These are phyloP conservation scores for Austroboletus novae-zelandiae DNA, from an alignment of 1,284 basidiomycete genomes.

Conservation along the genomic window DNA sequence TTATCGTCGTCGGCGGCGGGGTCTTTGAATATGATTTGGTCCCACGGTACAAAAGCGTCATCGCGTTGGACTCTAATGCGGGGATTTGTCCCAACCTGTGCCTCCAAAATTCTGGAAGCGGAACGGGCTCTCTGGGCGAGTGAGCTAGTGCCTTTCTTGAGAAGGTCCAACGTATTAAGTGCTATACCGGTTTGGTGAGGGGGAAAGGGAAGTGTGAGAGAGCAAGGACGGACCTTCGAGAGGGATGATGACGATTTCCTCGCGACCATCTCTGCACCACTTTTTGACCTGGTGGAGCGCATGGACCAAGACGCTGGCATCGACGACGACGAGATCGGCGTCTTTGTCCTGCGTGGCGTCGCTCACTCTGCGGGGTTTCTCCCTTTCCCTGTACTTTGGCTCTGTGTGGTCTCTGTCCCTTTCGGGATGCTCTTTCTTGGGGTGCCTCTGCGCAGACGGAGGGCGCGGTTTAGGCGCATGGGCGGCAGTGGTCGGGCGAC, in stretches of 20 bases:
- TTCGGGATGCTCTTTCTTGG: constrained; percentile 32
- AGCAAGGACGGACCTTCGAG: constrained; percentile 68
- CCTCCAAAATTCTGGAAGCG: constrained; percentile 79
- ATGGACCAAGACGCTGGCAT: constrained; percentile 86
- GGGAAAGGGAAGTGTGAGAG: not conserved
- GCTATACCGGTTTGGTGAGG: constrained; percentile 44
- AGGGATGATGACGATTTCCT: constrained; percentile 77
- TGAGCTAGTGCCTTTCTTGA: constrained; percentile 84
- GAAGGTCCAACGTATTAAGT: constrained; percentile 87
- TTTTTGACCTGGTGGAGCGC: constrained; percentile 78
- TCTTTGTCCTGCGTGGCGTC: constrained; percentile 48
- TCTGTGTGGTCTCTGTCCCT: constrained; percentile 29
- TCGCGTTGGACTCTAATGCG: constrained; percentile 77
- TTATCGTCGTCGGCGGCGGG: constrained; percentile 24
- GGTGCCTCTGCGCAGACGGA: constrained; percentile 22
- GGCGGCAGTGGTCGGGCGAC: constrained; percentile 27
- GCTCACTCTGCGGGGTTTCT: constrained; percentile 34
- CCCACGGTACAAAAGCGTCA: constrained; percentile 77
- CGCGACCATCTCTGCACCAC: constrained; percentile 71
- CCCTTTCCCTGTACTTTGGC: constrained; percentile 20
- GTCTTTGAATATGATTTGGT: constrained; percentile 53
- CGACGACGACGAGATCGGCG: constrained; percentile 76
- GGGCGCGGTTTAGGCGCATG: constrained; percentile 30
- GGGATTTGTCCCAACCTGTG: constrained; percentile 74
- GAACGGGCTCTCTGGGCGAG: constrained; percentile 80